Conservation (phyloP, 2,329 filamentous ascomycete species). For the Aspergillus fumigatus region DNA sequence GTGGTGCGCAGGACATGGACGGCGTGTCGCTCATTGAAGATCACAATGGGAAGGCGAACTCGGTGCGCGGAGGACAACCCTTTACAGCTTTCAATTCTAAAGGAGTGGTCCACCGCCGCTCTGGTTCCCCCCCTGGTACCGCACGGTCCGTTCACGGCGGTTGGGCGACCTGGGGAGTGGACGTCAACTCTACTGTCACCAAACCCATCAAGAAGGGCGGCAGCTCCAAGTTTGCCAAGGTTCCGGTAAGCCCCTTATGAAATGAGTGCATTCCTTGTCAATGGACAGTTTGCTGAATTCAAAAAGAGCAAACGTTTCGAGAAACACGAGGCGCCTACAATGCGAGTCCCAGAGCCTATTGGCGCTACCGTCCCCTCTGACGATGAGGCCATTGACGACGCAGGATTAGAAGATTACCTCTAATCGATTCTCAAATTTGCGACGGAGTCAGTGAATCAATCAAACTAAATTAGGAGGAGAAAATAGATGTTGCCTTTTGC, state of each 20-base stretch:
- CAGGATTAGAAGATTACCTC: slow-evolving; percentile 17
- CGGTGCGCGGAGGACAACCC: slow-evolving; percentile 3
- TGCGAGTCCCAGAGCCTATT: slow-evolving; percentile 15
- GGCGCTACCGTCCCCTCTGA: slow-evolving; percentile 15
- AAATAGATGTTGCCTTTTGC: background rate
- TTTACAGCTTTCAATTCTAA: slow-evolving; percentile 19
- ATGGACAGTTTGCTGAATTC: slow-evolving; percentile 5
- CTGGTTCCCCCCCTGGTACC: slow-evolving; percentile 8
- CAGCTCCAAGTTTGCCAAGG: slow-evolving; percentile 21
- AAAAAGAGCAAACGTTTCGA: slow-evolving; percentile 17
- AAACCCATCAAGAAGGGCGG: slow-evolving; percentile 4
- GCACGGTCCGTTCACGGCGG: slow-evolving; percentile 9
- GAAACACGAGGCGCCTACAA: slow-evolving; percentile 14
- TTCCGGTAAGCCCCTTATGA: slow-evolving; percentile 13
- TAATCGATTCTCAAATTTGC: background rate
- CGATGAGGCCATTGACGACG: slow-evolving; percentile 17
- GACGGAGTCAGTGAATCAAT: background rate
- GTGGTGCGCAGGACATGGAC: slow-evolving; percentile 10
- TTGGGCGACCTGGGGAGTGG: slow-evolving; percentile 14
- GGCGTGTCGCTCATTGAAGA: slow-evolving; percentile 17
- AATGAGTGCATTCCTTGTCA: background rate
- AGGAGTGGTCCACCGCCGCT: slow-evolving; percentile 14
- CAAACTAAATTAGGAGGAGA: background rate
- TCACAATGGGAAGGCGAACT: slow-evolving; percentile 2
- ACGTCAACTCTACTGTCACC: background rate